Evolutionary conservation across 768 basidiomycete species (phyloP), one percentile per base, ranked within the genome.

Genomic region (Daedaleopsis nitida): DNA sequence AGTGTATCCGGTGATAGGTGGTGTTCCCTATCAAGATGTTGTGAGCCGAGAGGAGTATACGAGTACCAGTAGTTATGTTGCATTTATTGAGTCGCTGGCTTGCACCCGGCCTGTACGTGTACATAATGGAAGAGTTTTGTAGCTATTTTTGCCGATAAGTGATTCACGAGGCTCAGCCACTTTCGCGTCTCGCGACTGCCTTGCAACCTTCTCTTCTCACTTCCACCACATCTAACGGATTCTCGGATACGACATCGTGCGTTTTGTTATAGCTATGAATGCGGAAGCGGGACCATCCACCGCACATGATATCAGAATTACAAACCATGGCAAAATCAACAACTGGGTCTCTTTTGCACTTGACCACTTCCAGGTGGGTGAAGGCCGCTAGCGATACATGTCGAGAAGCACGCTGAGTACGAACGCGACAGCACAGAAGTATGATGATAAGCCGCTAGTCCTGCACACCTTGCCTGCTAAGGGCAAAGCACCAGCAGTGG

Each of bases 391-490:
- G 21, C 23, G 11, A 11, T 10, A 19, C 35, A 9, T 14, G 37
- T 10, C 17, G 17, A 42, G 39, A 42, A 42, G 23, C 24, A 14
- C 32, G 23, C 52, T 61, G 19, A 55, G 27, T n/a, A 23, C 44
- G 16, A 38, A 13, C 2, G 19, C 1, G 37, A 34, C 17, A 34
- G 21, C 24, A 21, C 64, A 87, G 85, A 76, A 78, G 63, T 75
- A 84, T 55, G 80, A 81, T 55, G 71, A 77, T 23, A 75, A 71
- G 57, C 79, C 84, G 0, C 67, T 89, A 23, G 76, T 82, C 4
- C 73, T 90, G 16, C 87, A 89, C 66, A 88, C 88, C 0, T 73
- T 86, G 4, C 87, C 87, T 4, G 68, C 72, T n/a, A 63, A 58
- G 51, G 51, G 17, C 12, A 61, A 61, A 35, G 9, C 14, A 7